phyloP scores from a whole-genome alignment of 2,329 filamentous ascomycete genomes.

The Didymella segeticola region DNA sequence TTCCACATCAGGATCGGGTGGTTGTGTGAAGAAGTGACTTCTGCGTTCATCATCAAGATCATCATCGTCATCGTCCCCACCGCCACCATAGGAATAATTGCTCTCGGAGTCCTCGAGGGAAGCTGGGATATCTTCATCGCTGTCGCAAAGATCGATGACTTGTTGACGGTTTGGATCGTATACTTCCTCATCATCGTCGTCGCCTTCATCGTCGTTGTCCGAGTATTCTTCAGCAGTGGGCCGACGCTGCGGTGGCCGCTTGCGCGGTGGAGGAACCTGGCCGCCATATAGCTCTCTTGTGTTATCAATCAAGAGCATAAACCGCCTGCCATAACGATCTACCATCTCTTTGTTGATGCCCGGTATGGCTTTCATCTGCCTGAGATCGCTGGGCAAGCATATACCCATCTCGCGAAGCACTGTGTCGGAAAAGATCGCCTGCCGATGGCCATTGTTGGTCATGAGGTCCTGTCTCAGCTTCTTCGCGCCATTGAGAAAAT shows the following conservation, averaged over 20 bases:
- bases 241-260: slow-evolving; percentile 20
- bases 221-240: slow-evolving; percentile 40
- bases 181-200: slow-evolving; percentile 45
- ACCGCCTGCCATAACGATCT: slow-evolving; percentile 63
- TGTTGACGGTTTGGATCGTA: slow-evolving; percentile 59
- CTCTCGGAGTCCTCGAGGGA: slow-evolving; percentile 24
- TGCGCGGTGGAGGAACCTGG: slow-evolving; percentile 23
- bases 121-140: slow-evolving; percentile 36
- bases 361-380: slow-evolving; percentile 68
- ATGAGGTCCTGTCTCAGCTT: slow-evolving; percentile 67
- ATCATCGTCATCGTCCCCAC: slow-evolving; percentile 21
- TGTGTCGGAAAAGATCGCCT: slow-evolving; percentile 70
- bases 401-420: slow-evolving; percentile 78
- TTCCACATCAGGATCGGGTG: slow-evolving; percentile 36
- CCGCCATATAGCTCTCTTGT: slow-evolving; percentile 36
- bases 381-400: slow-evolving; percentile 66
- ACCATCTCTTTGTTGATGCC: slow-evolving; percentile 70
- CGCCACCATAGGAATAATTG: slow-evolving; percentile 30
- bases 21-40: slow-evolving; percentile 41
- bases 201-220: slow-evolving; percentile 46
- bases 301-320: slow-evolving; percentile 64
- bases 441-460: slow-evolving; percentile 63
- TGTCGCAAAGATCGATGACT: slow-evolving; percentile 55
- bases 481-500: slow-evolving; percentile 70
- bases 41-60: slow-evolving; percentile 29